Percentiles rank a stretch among this genome's conserved stretches.
Evolutionary conservation across 768 basidiomycete genomes (phyloP).

Genomic region (Naganishia kalamii): DNA sequence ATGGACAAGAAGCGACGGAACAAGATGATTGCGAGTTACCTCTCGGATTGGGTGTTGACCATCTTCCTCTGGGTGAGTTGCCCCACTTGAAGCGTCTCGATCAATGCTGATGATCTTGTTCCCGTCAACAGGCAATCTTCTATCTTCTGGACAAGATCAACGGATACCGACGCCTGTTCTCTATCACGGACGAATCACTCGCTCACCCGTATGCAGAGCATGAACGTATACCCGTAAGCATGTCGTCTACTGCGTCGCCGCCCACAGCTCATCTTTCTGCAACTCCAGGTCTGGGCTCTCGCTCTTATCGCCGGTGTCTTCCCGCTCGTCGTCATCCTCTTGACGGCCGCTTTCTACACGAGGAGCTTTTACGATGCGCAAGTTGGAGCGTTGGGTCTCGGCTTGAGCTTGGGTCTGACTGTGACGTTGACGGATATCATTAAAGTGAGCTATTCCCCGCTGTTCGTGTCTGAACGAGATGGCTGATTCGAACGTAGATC

Average conservation of each 20-base stretch:
- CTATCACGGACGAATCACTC: conserved; percentile 36
- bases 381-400: conserved; percentile 35
- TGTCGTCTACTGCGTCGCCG: background rate
- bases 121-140: conserved; percentile 30
- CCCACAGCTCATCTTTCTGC: background rate
- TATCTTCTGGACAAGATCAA: conserved; percentile 48
- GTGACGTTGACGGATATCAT: conserved; percentile 43
- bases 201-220: conserved; percentile 38
- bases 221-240: conserved; percentile 34
- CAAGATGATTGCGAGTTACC: conserved; percentile 34
- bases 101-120: background rate
- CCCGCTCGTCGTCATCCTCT: conserved; percentile 36
- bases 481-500: conserved; percentile 26
- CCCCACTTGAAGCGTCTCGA: background rate
- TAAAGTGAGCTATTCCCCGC: conserved; percentile 29
- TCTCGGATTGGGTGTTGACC: conserved; percentile 42
- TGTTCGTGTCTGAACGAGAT: background rate
- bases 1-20: conserved; percentile 14
- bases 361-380: conserved; percentile 30
- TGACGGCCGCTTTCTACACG: conserved; percentile 26
- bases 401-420: conserved; percentile 36
- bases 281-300: conserved; percentile 32
- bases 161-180: conserved; percentile 37
- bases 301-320: conserved; percentile 38
- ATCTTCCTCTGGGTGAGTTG: conserved; percentile 41